A percentile compares a stretch with the other conserved stretches of the same genome.
phyloP scores from a whole-genome alignment of 495 filamentous ascomycete genomes.

The Lentithecium fluviatile region DNA sequence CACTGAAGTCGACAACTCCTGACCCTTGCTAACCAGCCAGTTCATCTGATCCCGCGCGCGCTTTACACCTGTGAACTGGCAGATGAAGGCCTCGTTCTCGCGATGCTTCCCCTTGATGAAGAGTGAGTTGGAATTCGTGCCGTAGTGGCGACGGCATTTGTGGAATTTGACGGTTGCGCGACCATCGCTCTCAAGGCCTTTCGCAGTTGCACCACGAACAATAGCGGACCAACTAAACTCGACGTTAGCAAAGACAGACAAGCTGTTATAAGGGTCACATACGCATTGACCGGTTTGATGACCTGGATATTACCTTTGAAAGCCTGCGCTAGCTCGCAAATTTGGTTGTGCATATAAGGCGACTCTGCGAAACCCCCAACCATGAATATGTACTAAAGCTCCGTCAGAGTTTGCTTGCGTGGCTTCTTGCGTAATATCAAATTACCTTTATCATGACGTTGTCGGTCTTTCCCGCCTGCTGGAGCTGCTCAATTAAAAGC shows the following conservation, averaged over 20 bases:
- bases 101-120: constrained; percentile 6
- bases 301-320: neutral
- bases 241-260: neutral
- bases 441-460: constrained; percentile 16
- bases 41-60: constrained; percentile 4
- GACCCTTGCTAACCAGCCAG: constrained; percentile 12
- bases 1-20: constrained; percentile 5
- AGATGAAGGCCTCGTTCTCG: constrained; percentile 11
- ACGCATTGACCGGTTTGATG: constrained; percentile 17
- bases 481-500: constrained; percentile 15
- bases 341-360: constrained; percentile 13
- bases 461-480: neutral
- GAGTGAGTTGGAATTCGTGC: constrained; percentile 5
- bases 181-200: constrained; percentile 15
- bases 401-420: neutral
- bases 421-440: neutral
- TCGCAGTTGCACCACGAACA: constrained; percentile 13
- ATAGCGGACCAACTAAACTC: constrained; percentile 14
- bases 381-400: constrained; percentile 17
- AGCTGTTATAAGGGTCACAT: neutral
- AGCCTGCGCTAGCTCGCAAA: neutral
- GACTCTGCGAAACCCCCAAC: constrained; percentile 27
- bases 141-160: constrained; percentile 22
- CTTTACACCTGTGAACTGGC: constrained; percentile 2
- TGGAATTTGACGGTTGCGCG: constrained; percentile 4